phyloP scores from a whole-genome alignment of 495 filamentous ascomycete species.

The Coniosporium apollinis region DNA sequence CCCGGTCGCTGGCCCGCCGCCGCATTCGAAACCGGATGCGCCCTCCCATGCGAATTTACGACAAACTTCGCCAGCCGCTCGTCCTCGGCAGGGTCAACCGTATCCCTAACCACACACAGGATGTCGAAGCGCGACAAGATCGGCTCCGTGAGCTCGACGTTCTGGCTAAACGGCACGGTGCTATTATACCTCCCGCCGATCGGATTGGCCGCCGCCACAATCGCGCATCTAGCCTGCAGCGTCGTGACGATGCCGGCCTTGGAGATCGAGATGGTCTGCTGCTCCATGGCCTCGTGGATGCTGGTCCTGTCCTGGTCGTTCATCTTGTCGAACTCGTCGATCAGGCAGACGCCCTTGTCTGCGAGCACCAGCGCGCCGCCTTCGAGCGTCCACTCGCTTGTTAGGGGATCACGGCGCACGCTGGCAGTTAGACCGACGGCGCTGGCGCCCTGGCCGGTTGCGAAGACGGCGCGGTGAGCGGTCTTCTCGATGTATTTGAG shows the following conservation, averaged over 20 bases:
- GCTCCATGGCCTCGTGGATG: conserved; percentile 99
- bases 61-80: conserved; percentile 92
- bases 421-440: conserved; percentile 96
- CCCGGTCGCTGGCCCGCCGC: conserved; percentile 15
- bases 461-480: conserved; percentile 92
- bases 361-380: conserved; percentile 92
- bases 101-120: conserved; percentile 89
- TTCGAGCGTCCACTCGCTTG: conserved; percentile 95
- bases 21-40: conserved; percentile 53
- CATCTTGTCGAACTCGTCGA: conserved; percentile 99
- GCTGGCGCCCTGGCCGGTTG: conserved; percentile 91
- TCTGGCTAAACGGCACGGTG: conserved; percentile 84
- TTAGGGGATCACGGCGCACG: conserved; percentile 90
- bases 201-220: conserved; percentile 94
- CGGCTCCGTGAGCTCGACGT: conserved; percentile 93
- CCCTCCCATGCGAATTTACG: conserved; percentile 77
- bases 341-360: conserved; percentile 88
- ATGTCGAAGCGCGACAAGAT: conserved; percentile 99
- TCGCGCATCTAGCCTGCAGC: conserved; percentile 90
- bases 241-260: conserved; percentile 99
- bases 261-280: conserved; percentile 99
- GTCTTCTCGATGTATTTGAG: conserved; percentile 98
- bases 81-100: conserved; percentile 92
- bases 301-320: conserved; percentile 97
- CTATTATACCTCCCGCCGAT: conserved; percentile 94